phyloP scores from a whole-genome alignment of 108 stramenopile genomes.

The Skeletonema menzelii region DNA sequence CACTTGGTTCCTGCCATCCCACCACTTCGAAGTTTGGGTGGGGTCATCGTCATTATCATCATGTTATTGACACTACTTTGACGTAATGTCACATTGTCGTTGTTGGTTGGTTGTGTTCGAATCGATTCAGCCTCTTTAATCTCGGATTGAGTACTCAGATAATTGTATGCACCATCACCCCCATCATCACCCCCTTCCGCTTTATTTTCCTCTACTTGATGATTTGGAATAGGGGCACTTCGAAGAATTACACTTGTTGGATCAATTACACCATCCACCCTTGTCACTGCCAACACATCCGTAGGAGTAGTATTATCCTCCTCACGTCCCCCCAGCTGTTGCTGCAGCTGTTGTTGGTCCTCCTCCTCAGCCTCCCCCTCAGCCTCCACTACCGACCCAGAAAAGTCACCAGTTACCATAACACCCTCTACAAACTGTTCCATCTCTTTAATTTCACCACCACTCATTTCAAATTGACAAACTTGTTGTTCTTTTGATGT shows the following conservation, averaged over 20 bases:
- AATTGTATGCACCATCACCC: background rate
- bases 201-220: background rate
- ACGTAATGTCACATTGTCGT: background rate
- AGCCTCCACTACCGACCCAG: background rate
- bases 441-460: background rate
- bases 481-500: background rate
- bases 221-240: background rate
- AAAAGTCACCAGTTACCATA: background rate
- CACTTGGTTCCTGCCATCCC: background rate
- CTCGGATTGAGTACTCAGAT: background rate
- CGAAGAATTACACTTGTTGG: background rate
- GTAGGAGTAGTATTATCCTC: background rate
- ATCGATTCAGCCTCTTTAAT: background rate
- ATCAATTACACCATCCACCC: background rate
- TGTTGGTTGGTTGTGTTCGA: background rate
- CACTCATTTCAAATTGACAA: background rate
- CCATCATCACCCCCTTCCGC: background rate
- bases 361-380: background rate
- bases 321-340: too few relatives aligned
- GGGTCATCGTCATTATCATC: background rate
- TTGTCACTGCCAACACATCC: background rate
- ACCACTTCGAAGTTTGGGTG: background rate
- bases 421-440: background rate
- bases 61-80: background rate
- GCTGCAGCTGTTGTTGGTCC: too few relatives aligned